Conservation (phyloP, 345 rosid species). For the Clarkia xantiana region DNA sequence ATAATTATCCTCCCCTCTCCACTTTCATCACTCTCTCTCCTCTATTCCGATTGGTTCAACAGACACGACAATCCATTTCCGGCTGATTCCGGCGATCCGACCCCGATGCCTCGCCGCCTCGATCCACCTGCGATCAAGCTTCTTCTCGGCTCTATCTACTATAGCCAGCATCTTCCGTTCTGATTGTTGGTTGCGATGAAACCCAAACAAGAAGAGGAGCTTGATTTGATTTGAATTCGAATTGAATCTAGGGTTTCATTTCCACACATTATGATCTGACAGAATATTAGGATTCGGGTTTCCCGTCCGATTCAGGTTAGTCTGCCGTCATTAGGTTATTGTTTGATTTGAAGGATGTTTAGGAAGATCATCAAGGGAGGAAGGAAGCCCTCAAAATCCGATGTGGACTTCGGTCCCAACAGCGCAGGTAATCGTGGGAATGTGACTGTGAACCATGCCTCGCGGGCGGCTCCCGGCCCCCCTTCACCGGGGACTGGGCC, state of each 20-base stretch:
- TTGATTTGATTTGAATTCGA: neutral
- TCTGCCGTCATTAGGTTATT: neutral
- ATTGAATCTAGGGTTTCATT: constrained; percentile 1
- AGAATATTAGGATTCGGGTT: neutral
- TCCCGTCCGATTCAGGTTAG: neutral
- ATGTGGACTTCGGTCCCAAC: constrained; percentile 7
- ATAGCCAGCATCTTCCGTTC: neutral
- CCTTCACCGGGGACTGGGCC: constrained; percentile 3
- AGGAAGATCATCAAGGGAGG: constrained; percentile 27
- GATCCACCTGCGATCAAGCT: neutral
- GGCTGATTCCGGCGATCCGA: constrained; percentile 2
- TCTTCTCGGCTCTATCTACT: neutral
- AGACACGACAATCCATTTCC: neutral
- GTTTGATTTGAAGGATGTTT: constrained; percentile 12
- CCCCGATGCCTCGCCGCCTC: neutral
- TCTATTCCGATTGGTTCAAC: neutral
- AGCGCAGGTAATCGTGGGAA: constrained; percentile 7
- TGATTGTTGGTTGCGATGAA: neutral
- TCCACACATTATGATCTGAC: neutral
- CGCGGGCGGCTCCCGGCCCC: constrained; percentile 16
- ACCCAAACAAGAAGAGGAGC: neutral
- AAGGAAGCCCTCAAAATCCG: constrained; percentile 21
- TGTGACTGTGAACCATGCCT: constrained; percentile 25
- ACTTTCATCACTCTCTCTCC: constrained; percentile 1
- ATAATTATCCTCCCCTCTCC: constrained; percentile 1